Percentiles rank a stretch among this genome's conserved stretches.
Evolutionary conservation across 371 early-diverging fungal species (phyloP).

Genomic region (Saksenaea vasiformis): DNA sequence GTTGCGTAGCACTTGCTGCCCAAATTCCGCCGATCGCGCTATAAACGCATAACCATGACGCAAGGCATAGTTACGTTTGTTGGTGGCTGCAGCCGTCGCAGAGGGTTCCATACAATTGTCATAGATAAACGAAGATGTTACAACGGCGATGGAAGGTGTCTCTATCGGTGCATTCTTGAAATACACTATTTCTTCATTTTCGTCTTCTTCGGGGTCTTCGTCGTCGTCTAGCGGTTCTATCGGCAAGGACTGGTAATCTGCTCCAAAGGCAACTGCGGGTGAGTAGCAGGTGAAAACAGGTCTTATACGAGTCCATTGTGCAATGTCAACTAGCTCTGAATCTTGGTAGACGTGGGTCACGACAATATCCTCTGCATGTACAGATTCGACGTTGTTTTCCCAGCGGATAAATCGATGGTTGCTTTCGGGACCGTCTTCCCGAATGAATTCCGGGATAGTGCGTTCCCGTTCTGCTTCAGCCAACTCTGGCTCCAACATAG

Average conservation of each 20-base stretch:
- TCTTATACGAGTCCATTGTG: constrained; percentile 29
- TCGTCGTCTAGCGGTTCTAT: constrained; percentile 22
- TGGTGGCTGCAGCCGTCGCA: constrained; percentile 43
- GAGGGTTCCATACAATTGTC: constrained; percentile 66
- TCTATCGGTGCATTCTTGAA: not conserved
- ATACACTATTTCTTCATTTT: not conserved
- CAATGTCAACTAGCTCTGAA: constrained; percentile 33
- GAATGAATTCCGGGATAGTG: constrained; percentile 29
- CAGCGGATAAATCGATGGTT: constrained; percentile 35
- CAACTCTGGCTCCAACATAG: constrained; percentile 20
- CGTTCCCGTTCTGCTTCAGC: constrained; percentile 38
- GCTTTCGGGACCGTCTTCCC: constrained; percentile 30
- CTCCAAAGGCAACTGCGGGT: constrained; percentile 8
- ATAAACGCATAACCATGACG: constrained; percentile 64
- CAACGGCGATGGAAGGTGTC: constrained; percentile 45
- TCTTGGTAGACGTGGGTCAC: constrained; percentile 43
- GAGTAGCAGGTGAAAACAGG: constrained; percentile 26
- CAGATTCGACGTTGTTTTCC: constrained; percentile 47
- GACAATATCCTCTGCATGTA: constrained; percentile 29
- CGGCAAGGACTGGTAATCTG: constrained; percentile 3
- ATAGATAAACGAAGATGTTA: constrained; percentile 64
- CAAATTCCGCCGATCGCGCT: constrained; percentile 62
- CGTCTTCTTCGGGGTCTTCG: constrained; percentile 14
- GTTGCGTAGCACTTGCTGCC: constrained; percentile 48
- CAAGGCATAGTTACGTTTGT: constrained; percentile 55